A percentile compares a stretch with the other conserved stretches of the same genome.
Evolutionary conservation across 1,139 yeast species (phyloP).

Genomic region (Keqinozyma sinolaborantium): DNA sequence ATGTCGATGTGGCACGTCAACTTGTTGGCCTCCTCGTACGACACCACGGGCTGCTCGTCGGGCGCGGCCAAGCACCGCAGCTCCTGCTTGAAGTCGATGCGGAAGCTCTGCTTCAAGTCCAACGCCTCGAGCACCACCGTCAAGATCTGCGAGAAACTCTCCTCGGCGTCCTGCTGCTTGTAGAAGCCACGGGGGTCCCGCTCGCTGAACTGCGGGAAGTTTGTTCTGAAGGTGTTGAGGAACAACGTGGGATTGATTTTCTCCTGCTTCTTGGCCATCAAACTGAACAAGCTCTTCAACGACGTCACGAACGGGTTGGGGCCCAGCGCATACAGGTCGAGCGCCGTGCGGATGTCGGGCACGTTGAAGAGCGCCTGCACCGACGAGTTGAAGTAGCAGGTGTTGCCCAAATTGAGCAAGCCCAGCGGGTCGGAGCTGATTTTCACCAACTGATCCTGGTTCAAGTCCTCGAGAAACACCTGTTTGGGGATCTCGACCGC

Average conservation of each 20-base stretch:
- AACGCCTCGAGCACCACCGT: slow-evolving; percentile 48
- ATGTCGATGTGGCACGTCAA: slow-evolving; percentile 86
- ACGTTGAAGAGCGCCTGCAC: slow-evolving; percentile 75
- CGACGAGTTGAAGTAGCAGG: slow-evolving; percentile 91
- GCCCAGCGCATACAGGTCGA: slow-evolving; percentile 14
- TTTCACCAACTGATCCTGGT: slow-evolving; percentile 37
- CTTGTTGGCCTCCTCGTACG: slow-evolving; percentile 59
- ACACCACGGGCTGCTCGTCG: slow-evolving; percentile 27
- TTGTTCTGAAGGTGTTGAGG: slow-evolving; percentile 57
- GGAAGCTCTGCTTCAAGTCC: slow-evolving; percentile 55
- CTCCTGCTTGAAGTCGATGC: slow-evolving; percentile 58
- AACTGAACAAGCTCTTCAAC: slow-evolving; percentile 41
- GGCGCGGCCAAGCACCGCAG: slow-evolving; percentile 58
- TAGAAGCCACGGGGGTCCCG: slow-evolving; percentile 63
- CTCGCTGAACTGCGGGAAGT: slow-evolving; percentile 89
- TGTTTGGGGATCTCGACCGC: slow-evolving; percentile 53
- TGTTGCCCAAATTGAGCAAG: slow-evolving; percentile 82
- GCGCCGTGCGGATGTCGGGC: slow-evolving; percentile 48
- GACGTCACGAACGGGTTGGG: slow-evolving; percentile 17
- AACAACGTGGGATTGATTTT: slow-evolving; percentile 60
- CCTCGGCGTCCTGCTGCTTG: slow-evolving; percentile 98
- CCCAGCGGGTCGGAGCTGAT: slow-evolving; percentile 69
- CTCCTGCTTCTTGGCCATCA: slow-evolving; percentile 45
- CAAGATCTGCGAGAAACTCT: slow-evolving; percentile 80
- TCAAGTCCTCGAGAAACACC: slow-evolving; percentile 70